Evolutionary conservation across 768 basidiomycete species (phyloP).

Genomic region (Lentinula edodes): DNA sequence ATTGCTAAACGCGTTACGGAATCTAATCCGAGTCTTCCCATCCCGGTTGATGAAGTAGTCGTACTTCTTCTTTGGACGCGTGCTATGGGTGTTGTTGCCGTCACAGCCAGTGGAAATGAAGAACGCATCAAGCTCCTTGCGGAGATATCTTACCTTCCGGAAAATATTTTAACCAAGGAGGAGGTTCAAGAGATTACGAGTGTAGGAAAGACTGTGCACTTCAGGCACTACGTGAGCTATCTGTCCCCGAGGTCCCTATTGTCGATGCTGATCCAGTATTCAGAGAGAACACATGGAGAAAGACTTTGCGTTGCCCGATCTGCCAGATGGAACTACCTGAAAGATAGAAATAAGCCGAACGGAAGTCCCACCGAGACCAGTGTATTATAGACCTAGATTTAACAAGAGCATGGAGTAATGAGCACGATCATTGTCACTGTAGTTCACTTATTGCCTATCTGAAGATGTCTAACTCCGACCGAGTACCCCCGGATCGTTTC

Average conservation of each 20-base stretch:
- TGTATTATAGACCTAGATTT: background rate
- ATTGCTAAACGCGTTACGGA: constrained; percentile 22
- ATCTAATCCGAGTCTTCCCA: background rate
- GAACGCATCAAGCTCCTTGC: constrained; percentile 25
- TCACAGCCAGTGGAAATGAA: constrained; percentile 26
- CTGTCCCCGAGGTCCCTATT: background rate
- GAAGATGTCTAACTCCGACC: background rate
- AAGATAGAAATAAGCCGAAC: background rate
- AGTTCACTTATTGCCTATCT: background rate
- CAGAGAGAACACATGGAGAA: constrained; percentile 31
- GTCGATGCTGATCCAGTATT: background rate
- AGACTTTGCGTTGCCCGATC: constrained; percentile 26
- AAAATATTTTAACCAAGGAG: constrained; percentile 19
- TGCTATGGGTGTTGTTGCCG: constrained; percentile 24
- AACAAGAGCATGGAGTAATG: background rate
- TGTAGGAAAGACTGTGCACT: constrained; percentile 30
- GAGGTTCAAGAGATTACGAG: constrained; percentile 30
- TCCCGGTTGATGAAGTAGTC: constrained; percentile 6
- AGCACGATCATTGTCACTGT: background rate
- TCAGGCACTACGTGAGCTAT: constrained; percentile 26
- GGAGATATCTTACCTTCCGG: constrained; percentile 20
- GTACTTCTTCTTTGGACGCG: constrained; percentile 30
- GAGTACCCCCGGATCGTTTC: background rate
- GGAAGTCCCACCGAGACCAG: too few relatives aligned
- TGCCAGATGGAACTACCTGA: constrained; percentile 16